A percentile compares a stretch with the other conserved stretches of the same genome.
Evolutionary conservation across 176 grass and related monocot genomes (phyloP).

Genomic region (Carex parvula): DNA sequence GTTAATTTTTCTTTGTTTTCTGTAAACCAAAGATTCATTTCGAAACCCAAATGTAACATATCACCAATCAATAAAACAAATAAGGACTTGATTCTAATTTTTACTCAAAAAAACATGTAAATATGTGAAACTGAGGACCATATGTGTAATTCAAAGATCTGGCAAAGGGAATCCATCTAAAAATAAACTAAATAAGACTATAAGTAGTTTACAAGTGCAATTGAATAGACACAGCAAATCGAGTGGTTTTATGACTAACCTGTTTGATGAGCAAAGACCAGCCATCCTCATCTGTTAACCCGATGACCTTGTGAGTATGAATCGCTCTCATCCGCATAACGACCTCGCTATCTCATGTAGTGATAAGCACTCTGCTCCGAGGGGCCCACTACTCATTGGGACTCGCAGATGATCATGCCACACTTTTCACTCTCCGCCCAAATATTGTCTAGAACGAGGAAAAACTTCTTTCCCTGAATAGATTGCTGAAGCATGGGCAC

Average conservation of each 20-base stretch:
- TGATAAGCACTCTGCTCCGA: conserved; percentile 11
- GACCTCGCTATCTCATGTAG: conserved; percentile 28
- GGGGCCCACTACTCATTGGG: neutral
- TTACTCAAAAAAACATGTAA: too few relatives aligned
- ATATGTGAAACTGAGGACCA: too few relatives aligned
- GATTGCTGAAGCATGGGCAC: neutral
- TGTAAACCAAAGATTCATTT: too few relatives aligned
- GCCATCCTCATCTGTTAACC: neutral
- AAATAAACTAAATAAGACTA: too few relatives aligned
- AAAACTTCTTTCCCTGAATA: conserved; percentile 18
- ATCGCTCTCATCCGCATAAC: conserved; percentile 15
- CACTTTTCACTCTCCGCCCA: conserved; percentile 5
- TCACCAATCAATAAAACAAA: too few relatives aligned
- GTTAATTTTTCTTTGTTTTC: too few relatives aligned
- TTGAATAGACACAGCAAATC: too few relatives aligned
- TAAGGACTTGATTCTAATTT: too few relatives aligned
- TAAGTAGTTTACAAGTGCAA: too few relatives aligned
- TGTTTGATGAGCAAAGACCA: neutral
- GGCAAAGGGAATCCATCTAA: too few relatives aligned
- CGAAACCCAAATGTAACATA: too few relatives aligned
- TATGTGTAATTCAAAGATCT: too few relatives aligned
- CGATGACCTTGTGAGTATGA: conserved; percentile 16
- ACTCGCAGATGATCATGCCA: conserved; percentile 24
- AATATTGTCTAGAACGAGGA: conserved; percentile 39
- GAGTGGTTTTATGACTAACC: neutral